Evolutionary conservation across 1,284 basidiomycete genomes (phyloP).

Genomic region (Marasmius sp.): DNA sequence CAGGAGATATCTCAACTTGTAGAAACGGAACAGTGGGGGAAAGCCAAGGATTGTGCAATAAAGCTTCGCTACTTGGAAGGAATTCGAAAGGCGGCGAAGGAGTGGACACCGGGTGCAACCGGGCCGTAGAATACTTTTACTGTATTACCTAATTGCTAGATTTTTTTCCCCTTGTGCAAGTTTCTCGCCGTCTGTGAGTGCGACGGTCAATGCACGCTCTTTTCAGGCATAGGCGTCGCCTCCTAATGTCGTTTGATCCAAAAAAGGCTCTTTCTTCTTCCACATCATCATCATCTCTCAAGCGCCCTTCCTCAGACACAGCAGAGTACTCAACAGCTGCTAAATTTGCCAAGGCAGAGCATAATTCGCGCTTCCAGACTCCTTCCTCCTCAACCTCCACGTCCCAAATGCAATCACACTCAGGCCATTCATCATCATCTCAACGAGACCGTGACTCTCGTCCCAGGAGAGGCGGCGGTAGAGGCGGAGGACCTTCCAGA

Average conservation of each 20-base stretch:
- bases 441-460: neutral
- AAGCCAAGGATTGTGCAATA: conserved; percentile 61
- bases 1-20: conserved; percentile 53
- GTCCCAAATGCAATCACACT: neutral
- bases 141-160: neutral
- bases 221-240: conserved; percentile 12
- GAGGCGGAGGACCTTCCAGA: neutral
- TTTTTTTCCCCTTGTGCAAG: neutral
- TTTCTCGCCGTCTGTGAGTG: neutral
- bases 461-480: no score
- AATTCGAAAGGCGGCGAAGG: conserved; percentile 69
- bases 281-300: conserved; percentile 1
- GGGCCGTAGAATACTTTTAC: conserved; percentile 25
- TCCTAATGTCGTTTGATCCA: conserved; percentile 12
- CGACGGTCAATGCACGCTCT: conserved; percentile 2
- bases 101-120: conserved; percentile 28
- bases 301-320: conserved; percentile 7
- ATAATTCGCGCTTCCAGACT: neutral
- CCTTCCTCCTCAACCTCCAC: neutral
- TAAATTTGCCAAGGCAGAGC: conserved; percentile 7
- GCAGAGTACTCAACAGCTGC: conserved; percentile 4
- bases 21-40: conserved; percentile 51
- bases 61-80: conserved; percentile 77
- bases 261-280: neutral
- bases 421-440: neutral